phyloP scores from a whole-genome alignment of 441 rosid species.

The Sinapis alba region DNA sequence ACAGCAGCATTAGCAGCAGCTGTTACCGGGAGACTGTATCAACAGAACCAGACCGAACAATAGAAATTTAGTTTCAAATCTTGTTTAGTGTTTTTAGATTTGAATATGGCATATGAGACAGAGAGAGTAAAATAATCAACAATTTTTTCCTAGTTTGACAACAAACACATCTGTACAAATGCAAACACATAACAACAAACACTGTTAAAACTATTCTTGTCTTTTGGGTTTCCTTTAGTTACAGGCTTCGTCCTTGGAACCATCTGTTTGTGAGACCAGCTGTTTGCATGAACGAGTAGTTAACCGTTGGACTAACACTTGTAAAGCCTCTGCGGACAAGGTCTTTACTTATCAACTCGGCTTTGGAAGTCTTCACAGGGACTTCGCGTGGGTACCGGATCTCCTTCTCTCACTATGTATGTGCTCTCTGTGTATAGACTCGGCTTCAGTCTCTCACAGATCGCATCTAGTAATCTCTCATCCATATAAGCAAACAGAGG shows the following conservation, averaged over 20 bases:
- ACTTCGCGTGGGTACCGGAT: conserved; percentile 84
- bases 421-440: conserved; percentile 76
- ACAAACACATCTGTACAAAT: conserved; percentile 34
- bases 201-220: conserved; percentile 24
- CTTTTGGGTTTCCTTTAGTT: neutral
- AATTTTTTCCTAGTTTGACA: conserved; percentile 19
- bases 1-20: conserved; percentile 95
- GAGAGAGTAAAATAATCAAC: conserved; percentile 7
- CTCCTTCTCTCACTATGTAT: conserved; percentile 79
- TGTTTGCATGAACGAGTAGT: conserved; percentile 90
- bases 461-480: conserved; percentile 78
- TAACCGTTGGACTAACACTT: conserved; percentile 83
- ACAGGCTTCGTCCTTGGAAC: conserved; percentile 17
- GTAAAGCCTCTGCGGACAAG: conserved; percentile 89
- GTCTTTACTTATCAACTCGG: conserved; percentile 90
- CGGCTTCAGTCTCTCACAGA: conserved; percentile 89
- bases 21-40: conserved; percentile 74
- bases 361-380: conserved; percentile 85
- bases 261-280: conserved; percentile 83
- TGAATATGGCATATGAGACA: neutral
- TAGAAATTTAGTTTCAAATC: conserved; percentile 22
- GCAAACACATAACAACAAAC: conserved; percentile 16
- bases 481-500: conserved; percentile 90
- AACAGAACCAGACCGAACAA: conserved; percentile 39
- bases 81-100: conserved; percentile 31